A percentile compares a stretch with the other conserved stretches of the same genome.
Conservation (phyloP, 441 rosid species). For the Populus tomentosa region DNA sequence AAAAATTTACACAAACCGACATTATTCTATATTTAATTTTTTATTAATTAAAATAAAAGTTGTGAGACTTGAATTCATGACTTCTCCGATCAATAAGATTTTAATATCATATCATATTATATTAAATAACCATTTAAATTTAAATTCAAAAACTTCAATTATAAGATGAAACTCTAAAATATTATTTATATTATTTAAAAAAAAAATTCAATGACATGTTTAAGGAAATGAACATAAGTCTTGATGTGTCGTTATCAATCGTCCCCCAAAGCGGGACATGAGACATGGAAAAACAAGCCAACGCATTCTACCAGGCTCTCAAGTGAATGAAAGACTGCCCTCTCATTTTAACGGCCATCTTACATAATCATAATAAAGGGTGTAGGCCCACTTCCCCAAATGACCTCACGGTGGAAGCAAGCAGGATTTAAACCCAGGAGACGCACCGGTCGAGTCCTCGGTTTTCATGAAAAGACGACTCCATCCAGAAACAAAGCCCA, state of each 20-base stretch:
- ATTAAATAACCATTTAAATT: rapidly evolving
- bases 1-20: too few species aligned
- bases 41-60: too few species aligned
- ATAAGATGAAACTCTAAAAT: too few species aligned
- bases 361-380: too few species aligned
- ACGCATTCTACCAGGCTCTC: not conserved
- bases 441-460: not conserved
- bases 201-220: not conserved
- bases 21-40: too few species aligned
- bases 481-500: not conserved
- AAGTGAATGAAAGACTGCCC: too few species aligned
- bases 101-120: too few species aligned
- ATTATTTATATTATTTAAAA: too few species aligned
- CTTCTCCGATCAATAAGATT: rapidly evolving
- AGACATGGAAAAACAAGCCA: not conserved
- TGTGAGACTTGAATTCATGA: too few species aligned
- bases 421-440: not conserved
- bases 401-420: not conserved
- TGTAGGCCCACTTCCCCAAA: not conserved
- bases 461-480: not conserved
- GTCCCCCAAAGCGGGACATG: not conserved
- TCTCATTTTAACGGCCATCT: too few species aligned
- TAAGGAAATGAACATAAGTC: not conserved
- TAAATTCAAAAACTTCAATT: too few species aligned
- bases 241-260: not conserved